Evolutionary conservation across 768 basidiomycete genomes (phyloP).

Genomic region (Xerocomellus intermedius): DNA sequence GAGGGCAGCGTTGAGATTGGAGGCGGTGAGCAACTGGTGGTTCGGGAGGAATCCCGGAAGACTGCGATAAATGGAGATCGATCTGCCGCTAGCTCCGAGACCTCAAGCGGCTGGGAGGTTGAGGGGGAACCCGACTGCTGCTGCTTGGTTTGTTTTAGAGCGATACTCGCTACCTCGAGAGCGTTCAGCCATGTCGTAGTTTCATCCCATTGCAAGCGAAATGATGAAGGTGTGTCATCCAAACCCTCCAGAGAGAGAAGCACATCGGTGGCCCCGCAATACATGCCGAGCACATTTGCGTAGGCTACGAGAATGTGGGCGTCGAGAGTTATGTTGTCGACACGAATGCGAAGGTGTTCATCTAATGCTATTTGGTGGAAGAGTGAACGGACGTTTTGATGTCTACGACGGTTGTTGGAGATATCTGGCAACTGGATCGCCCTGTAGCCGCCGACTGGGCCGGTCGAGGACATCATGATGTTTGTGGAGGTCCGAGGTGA

Average conservation of each 20-base stretch:
- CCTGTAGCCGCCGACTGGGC: not conserved
- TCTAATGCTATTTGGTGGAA: not conserved
- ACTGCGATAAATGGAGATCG: slow-evolving; percentile 15
- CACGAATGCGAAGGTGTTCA: not conserved
- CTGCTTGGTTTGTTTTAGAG: slow-evolving; percentile 1
- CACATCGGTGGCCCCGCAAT: slow-evolving; percentile 20
- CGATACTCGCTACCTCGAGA: slow-evolving; percentile 5
- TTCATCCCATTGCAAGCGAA: slow-evolving; percentile 20
- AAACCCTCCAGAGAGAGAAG: slow-evolving; percentile 17
- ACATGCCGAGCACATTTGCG: slow-evolving; percentile 21
- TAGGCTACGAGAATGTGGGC: slow-evolving; percentile 22
- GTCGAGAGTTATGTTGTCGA: slow-evolving; percentile 1
- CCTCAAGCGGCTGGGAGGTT: not conserved
- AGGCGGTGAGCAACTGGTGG: not conserved
- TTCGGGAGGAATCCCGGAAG: slow-evolving; percentile 11
- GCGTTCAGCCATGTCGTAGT: slow-evolving; percentile 16
- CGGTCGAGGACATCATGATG: too few relatives aligned
- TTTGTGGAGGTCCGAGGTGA: too few relatives aligned
- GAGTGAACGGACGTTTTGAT: not conserved
- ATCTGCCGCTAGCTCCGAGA: not conserved
- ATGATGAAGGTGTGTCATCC: slow-evolving; percentile 1
- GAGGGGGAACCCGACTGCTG: not conserved
- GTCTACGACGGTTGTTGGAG: slow-evolving; percentile 16
- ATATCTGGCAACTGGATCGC: slow-evolving; percentile 18
- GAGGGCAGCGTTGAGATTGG: not conserved